Evolutionary conservation across 768 basidiomycete species (phyloP).

Genomic region (Pleurotus eryngii): DNA sequence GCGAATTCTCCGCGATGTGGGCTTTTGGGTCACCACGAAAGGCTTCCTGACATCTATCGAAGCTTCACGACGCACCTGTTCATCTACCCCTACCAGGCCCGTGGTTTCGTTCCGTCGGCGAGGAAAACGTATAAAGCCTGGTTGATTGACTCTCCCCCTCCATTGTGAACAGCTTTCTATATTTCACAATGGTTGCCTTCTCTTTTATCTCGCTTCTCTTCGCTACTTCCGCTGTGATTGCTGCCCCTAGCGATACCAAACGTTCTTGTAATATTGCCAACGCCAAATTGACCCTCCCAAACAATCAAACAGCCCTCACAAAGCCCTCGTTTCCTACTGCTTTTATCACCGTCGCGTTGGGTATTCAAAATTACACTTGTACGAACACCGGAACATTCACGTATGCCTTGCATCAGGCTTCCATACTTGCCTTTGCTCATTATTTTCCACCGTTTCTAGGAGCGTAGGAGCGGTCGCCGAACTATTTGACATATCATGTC

Average conservation of each 20-base stretch:
- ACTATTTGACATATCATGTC: slow-evolving; percentile 43
- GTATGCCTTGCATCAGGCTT: slow-evolving; percentile 25
- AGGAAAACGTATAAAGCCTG: too few species aligned
- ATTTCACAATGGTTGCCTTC: not conserved
- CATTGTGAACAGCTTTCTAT: too few species aligned
- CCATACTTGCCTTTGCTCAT: not conserved
- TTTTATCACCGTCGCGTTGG: slow-evolving; percentile 42
- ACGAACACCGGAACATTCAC: slow-evolving; percentile 36
- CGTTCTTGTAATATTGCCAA: slow-evolving; percentile 20
- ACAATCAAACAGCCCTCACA: slow-evolving; percentile 27
- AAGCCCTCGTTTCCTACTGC: slow-evolving; percentile 30
- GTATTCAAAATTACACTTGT: slow-evolving; percentile 57
- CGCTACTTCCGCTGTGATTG: not conserved
- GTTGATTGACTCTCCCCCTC: too few species aligned
- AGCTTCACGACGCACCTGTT: too few species aligned
- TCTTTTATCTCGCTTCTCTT: not conserved
- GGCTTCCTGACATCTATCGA: too few species aligned
- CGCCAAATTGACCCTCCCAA: slow-evolving; percentile 16
- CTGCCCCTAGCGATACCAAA: not conserved
- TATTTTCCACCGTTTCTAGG: too few species aligned
- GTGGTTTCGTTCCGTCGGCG: too few species aligned
- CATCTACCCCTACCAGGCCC: too few species aligned
- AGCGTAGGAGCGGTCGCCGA: too few species aligned
- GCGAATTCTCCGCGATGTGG: too few species aligned
- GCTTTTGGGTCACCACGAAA: too few species aligned